Evolutionary conservation across 352 stramenopile species (phyloP).

Genomic region (Plasmopara halstedii): DNA sequence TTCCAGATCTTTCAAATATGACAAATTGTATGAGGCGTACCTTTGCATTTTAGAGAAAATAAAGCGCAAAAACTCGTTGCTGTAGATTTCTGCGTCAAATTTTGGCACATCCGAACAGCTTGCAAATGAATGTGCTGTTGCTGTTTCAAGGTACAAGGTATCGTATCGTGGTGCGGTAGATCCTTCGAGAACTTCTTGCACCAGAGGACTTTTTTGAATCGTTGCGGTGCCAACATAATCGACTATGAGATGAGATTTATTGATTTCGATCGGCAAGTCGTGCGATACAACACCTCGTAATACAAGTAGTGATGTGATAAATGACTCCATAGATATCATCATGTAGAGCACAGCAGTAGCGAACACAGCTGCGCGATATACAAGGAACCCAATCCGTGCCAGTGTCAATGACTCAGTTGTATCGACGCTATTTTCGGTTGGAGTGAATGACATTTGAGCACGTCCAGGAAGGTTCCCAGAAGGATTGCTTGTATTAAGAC

Average conservation of each 20-base stretch:
- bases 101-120: slow-evolving; percentile 3
- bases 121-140: slow-evolving; percentile 10
- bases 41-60: slow-evolving; percentile 22
- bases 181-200: slow-evolving; percentile 18
- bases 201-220: slow-evolving; percentile 25
- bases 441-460: no score
- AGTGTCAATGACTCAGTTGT: no score
- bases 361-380: slow-evolving; percentile 18
- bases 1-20: slow-evolving; percentile 19
- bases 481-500: no score
- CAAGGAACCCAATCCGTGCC: no score
- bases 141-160: slow-evolving; percentile 30
- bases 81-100: slow-evolving; percentile 23
- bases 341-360: slow-evolving; percentile 21
- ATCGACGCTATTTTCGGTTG: no score
- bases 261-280: slow-evolving; percentile 1
- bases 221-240: slow-evolving; percentile 19
- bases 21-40: slow-evolving; percentile 31
- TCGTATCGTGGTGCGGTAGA: slow-evolving; percentile 20
- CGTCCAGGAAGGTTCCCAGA: no score
- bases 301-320: slow-evolving; percentile 12
- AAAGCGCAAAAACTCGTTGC: slow-evolving; percentile 18
- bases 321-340: slow-evolving; percentile 24
- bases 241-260: slow-evolving; percentile 17
- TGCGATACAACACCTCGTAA: slow-evolving; percentile 16